A percentile compares a stretch with the other conserved stretches of the same genome.
Conservation (phyloP, 345 rosid genomes). For the Citrus mangshanensis region DNA sequence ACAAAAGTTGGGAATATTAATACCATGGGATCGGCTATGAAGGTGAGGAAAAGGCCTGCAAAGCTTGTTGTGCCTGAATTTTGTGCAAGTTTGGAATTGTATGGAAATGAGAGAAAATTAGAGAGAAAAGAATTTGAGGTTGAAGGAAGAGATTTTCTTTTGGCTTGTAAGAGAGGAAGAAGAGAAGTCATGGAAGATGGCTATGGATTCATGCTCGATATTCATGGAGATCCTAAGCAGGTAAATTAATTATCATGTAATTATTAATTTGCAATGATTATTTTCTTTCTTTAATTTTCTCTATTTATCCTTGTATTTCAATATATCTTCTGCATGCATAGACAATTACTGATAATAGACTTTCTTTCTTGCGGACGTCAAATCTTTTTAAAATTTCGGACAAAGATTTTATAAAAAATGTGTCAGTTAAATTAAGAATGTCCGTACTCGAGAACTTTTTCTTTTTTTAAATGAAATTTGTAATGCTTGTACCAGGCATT, state of each 20-base stretch:
- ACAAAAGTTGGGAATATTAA: background rate
- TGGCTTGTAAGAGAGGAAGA: slow-evolving; percentile 47
- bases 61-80: slow-evolving; percentile 36
- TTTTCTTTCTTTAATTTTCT: too few species aligned
- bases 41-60: slow-evolving; percentile 40
- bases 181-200: slow-evolving; percentile 52
- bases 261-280: background rate
- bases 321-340: too few species aligned
- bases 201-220: slow-evolving; percentile 30
- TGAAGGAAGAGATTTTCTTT: slow-evolving; percentile 36
- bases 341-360: too few species aligned
- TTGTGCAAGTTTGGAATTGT: slow-evolving; percentile 10
- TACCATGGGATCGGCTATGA: background rate
- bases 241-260: slow-evolving; percentile 10
- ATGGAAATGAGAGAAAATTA: slow-evolving; percentile 10
- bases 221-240: slow-evolving; percentile 46
- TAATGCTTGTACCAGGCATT: slow-evolving; percentile 25
- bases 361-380: too few species aligned
- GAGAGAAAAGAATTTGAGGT: slow-evolving; percentile 32
- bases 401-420: too few species aligned
- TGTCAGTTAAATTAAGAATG: too few species aligned
- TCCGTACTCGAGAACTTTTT: too few species aligned
- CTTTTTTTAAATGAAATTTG: too few species aligned
- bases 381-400: too few species aligned
- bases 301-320: too few species aligned